Evolutionary conservation across 352 stramenopile genomes (phyloP).

Genomic region (Thalassiosira mediterranea): DNA sequence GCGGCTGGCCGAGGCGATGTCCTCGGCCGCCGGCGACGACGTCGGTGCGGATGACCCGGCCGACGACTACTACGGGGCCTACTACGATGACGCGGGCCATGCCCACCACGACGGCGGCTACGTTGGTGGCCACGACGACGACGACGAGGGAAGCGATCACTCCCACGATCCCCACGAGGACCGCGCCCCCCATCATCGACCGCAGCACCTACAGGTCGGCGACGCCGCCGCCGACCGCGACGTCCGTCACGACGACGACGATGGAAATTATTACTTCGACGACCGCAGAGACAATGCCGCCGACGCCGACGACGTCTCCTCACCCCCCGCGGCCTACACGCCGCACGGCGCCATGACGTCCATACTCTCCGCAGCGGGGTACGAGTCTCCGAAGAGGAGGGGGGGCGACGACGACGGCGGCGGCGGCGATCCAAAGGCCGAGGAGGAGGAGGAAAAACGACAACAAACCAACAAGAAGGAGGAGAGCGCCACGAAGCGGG

Average conservation of each 20-base stretch:
- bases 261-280: not conserved
- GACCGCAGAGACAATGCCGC: slow-evolving; percentile 7
- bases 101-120: not conserved
- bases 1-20: not conserved
- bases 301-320: not conserved
- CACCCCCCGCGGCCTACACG: slow-evolving; percentile 4
- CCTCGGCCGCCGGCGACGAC: not conserved
- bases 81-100: not conserved
- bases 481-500: slow-evolving; percentile 5
- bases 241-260: not conserved
- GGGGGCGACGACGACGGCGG: too few species aligned
- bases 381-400: slow-evolving; percentile 12
- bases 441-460: not conserved
- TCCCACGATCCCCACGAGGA: not conserved
- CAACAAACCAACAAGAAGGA: not conserved
- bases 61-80: not conserved
- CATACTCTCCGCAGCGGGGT: slow-evolving; percentile 28
- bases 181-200: too few species aligned
- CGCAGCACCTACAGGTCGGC: too few species aligned
- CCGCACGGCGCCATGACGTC: slow-evolving; percentile 42
- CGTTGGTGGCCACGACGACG: slow-evolving; percentile 1
- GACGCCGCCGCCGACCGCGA: too few species aligned
- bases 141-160: not conserved
- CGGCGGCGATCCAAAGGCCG: too few species aligned
- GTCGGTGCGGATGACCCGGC: not conserved